Conservation (phyloP, 768 basidiomycete genomes). For the Phaeotremella fagi region DNA sequence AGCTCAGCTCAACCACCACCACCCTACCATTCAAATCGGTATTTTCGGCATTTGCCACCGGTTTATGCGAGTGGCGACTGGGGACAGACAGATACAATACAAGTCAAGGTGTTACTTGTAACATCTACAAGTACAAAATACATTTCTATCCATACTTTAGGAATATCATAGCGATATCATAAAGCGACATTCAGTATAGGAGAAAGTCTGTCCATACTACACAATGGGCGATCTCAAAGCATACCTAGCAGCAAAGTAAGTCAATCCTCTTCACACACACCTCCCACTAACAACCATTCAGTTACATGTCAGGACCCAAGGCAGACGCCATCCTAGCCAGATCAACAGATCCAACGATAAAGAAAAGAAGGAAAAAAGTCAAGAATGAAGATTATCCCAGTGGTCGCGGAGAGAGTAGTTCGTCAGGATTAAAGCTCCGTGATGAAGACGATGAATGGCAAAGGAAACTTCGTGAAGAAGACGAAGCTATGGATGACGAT, state of each 20-base stretch:
- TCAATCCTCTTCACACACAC: not conserved
- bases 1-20: too few species aligned
- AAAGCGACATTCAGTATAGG: not conserved
- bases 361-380: conserved; percentile 60
- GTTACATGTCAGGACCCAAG: conserved; percentile 93
- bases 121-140: too few species aligned
- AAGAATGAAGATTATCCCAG: conserved; percentile 52
- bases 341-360: conserved; percentile 47
- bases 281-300: conserved; percentile 1
- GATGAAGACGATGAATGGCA: conserved; percentile 48
- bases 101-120: too few species aligned
- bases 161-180: not conserved
- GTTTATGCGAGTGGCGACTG: too few species aligned
- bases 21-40: too few species aligned
- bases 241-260: conserved; percentile 46
- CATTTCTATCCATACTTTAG: too few species aligned
- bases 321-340: conserved; percentile 87
- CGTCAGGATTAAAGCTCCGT: conserved; percentile 29
- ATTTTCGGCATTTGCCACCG: too few species aligned
- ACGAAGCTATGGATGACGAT: conserved; percentile 43
- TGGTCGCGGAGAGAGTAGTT: conserved; percentile 35
- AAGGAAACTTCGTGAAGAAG: conserved; percentile 8
- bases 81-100: too few species aligned
- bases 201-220: too few species aligned
- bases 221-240: conserved; percentile 44